Percentiles rank a stretch among this genome's conserved stretches.
phyloP scores from a whole-genome alignment of 805 yeast species.

The Wickerhamiella kazuoi region DNA sequence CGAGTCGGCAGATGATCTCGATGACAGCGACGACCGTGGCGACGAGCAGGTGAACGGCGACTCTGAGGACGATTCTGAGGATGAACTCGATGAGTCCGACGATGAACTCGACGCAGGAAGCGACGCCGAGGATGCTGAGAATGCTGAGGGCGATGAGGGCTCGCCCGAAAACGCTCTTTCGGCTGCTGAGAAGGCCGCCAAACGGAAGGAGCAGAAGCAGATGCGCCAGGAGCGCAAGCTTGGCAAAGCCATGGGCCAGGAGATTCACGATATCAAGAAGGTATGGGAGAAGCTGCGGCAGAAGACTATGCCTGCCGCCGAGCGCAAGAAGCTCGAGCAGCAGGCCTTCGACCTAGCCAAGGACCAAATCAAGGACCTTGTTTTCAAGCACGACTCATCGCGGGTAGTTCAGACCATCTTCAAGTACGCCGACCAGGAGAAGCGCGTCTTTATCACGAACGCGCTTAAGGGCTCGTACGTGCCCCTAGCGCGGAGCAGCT shows the following conservation, averaged over 20 bases:
- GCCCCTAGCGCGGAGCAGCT: conserved; percentile 73
- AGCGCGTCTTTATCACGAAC: conserved; percentile 50
- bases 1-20: neutral
- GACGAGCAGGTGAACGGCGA: conserved; percentile 1
- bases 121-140: conserved; percentile 11
- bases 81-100: conserved; percentile 11
- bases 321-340: conserved; percentile 58
- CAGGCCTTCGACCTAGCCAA: conserved; percentile 74
- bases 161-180: conserved; percentile 3
- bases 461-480: conserved; percentile 62
- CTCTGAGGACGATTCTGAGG: conserved; percentile 5
- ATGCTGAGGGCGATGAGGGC: conserved; percentile 6
- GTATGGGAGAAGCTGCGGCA: conserved; percentile 87
- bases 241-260: conserved; percentile 70
- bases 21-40: neutral
- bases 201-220: conserved; percentile 70
- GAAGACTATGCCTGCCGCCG: conserved; percentile 54
- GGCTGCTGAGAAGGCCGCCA: conserved; percentile 23
- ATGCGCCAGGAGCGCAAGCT: conserved; percentile 66
- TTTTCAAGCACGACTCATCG: conserved; percentile 89
- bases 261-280: conserved; percentile 67
- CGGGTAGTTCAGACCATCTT: conserved; percentile 88
- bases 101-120: conserved; percentile 9
- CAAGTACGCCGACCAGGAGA: conserved; percentile 64
- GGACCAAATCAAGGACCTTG: conserved; percentile 65